A percentile compares a stretch with the other conserved stretches of the same genome.
Conservation (phyloP, 108 stramenopile species). For the Fistulifera pelliculosa region DNA sequence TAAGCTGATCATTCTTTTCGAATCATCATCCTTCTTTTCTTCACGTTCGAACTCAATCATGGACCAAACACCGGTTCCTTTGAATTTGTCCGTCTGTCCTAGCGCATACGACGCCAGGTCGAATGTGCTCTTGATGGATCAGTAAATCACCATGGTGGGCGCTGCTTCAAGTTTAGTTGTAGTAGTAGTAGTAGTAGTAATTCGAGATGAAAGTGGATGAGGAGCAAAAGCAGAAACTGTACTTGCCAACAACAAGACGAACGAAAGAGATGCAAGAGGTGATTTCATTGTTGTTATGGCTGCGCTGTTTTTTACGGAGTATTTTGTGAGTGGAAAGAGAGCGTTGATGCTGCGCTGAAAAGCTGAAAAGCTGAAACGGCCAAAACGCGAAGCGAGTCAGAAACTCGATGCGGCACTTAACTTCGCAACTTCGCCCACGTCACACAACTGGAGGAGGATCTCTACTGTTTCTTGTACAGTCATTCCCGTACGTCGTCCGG, state of each 20-base stretch:
- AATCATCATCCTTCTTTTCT: slow-evolving; percentile 6
- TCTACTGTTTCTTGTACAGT: too few relatives aligned
- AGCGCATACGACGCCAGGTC: slow-evolving; percentile 61
- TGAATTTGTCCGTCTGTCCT: slow-evolving; percentile 68
- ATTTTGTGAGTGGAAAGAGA: too few relatives aligned
- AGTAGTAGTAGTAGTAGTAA: too few relatives aligned
- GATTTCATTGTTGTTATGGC: slow-evolving; percentile 4
- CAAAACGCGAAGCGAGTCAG: too few relatives aligned
- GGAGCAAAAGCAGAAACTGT: slow-evolving; percentile 22
- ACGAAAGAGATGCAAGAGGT: neutral
- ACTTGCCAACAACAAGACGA: slow-evolving; percentile 14
- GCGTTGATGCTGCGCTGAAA: too few relatives aligned
- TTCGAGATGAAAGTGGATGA: slow-evolving; percentile 1
- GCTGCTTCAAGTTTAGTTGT: slow-evolving; percentile 3
- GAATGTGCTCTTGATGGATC: slow-evolving; percentile 79
- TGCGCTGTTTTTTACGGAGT: too few relatives aligned
- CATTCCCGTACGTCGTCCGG: too few relatives aligned
- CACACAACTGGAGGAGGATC: too few relatives aligned
- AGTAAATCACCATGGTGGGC: slow-evolving; percentile 77
- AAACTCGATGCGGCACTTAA: too few relatives aligned
- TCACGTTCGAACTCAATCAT: slow-evolving; percentile 56
- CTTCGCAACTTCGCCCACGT: too few relatives aligned
- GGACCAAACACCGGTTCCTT: slow-evolving; percentile 67
- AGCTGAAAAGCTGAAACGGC: too few relatives aligned
- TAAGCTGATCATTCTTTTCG: too few relatives aligned